These are phyloP conservation scores for Serendipita vermifera DNA, from an alignment of 768 basidiomycete genomes.

Conservation along the genomic window DNA sequence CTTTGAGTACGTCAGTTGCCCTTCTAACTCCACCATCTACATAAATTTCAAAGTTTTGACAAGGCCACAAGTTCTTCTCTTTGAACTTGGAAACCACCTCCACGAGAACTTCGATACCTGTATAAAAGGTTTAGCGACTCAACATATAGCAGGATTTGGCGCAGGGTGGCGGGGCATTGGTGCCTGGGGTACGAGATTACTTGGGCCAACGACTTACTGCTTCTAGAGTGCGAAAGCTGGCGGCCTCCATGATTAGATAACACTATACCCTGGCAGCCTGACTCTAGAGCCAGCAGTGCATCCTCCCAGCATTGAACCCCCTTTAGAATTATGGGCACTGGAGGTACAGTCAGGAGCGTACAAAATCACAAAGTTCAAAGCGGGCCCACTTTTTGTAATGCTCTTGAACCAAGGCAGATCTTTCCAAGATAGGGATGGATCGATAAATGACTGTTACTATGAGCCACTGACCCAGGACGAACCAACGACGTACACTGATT, in stretches of 20 bases:
- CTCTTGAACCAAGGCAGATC: slow-evolving; percentile 65
- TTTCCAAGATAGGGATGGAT: slow-evolving; percentile 76
- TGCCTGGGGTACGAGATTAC: no score
- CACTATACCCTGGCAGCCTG: slow-evolving; percentile 35
- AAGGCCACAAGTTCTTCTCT: slow-evolving; percentile 23
- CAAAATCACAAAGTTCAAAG: slow-evolving; percentile 8
- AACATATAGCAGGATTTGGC: no score
- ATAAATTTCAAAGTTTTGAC: slow-evolving; percentile 55
- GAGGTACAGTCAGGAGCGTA: slow-evolving; percentile 8
- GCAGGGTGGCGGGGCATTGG: no score
- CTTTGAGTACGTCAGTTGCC: slow-evolving; percentile 82
- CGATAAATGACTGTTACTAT: slow-evolving; percentile 76
- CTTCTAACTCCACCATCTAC: slow-evolving; percentile 92
- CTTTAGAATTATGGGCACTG: slow-evolving; percentile 84
- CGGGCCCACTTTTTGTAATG: slow-evolving; percentile 48
- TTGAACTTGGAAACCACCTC: slow-evolving; percentile 29
- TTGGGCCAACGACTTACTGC: no score
- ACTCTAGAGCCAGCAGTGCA: slow-evolving; percentile 39
- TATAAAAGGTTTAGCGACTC: no score
- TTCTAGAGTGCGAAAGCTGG: slow-evolving; percentile 27
- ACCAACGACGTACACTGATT: slow-evolving; percentile 51
- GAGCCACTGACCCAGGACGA: not conserved
- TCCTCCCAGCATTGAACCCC: slow-evolving; percentile 82
- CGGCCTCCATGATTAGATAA: slow-evolving; percentile 49
- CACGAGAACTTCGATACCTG: slow-evolving; percentile 32